Conservation (phyloP, 352 stramenopile genomes). For the Sclerospora graminicola region DNA sequence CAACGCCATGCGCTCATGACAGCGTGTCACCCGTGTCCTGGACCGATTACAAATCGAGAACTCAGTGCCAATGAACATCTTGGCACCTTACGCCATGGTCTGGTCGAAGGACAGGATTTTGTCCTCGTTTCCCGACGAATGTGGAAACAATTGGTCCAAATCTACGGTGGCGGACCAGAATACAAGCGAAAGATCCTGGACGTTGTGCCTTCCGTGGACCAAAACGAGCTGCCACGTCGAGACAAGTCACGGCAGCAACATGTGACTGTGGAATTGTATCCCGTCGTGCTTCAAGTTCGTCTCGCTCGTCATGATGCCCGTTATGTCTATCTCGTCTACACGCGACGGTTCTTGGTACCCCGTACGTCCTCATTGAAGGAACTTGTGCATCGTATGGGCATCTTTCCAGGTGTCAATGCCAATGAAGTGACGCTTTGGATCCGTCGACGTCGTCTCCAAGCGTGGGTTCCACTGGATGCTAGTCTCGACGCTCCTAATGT, state of each 20-base stretch:
- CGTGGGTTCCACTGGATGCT: conserved; percentile 49
- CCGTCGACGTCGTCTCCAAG: conserved; percentile 38
- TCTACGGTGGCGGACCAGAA: conserved; percentile 47
- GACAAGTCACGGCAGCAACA: conserved; percentile 5
- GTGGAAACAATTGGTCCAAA: conserved; percentile 40
- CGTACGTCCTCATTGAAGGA: conserved; percentile 34
- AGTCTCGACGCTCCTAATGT: conserved; percentile 30
- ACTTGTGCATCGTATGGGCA: conserved; percentile 42
- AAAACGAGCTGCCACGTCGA: conserved; percentile 8
- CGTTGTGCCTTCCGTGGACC: conserved; percentile 4
- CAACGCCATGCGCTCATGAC: background rate
- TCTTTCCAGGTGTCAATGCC: conserved; percentile 41
- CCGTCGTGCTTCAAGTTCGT: conserved; percentile 40
- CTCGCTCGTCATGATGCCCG: conserved; percentile 43
- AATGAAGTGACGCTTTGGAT: conserved; percentile 55
- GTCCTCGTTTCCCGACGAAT: conserved; percentile 31
- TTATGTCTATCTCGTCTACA: conserved; percentile 48
- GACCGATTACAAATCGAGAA: conserved; percentile 30
- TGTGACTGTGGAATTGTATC: conserved; percentile 42
- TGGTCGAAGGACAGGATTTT: conserved; percentile 31
- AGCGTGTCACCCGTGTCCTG: conserved; percentile 20
- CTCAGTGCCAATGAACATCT: conserved; percentile 30
- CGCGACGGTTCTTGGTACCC: conserved; percentile 34
- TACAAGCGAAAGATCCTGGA: conserved; percentile 39
- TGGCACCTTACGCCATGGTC: conserved; percentile 24